phyloP scores from a whole-genome alignment of 2,329 filamentous ascomycete species.

The Simplicillium aogashimaense region DNA sequence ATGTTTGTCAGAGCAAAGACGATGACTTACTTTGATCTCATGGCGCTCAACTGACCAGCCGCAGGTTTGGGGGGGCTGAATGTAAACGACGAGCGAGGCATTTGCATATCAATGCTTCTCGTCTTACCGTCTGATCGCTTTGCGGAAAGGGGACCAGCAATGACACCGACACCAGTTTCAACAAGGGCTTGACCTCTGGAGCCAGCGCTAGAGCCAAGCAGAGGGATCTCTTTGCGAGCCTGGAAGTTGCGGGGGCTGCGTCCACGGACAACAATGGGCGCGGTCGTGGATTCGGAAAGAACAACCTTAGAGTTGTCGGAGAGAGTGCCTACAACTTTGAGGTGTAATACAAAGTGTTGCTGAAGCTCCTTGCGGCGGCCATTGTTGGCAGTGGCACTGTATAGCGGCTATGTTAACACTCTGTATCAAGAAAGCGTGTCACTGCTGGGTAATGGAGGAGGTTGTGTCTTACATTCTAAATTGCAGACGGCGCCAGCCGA shows the following conservation, averaged over 20 bases:
- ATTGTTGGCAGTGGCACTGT: constrained; percentile 87
- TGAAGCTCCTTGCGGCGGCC: constrained; percentile 89
- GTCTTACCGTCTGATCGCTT: constrained; percentile 46
- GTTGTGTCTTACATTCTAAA: constrained; percentile 61
- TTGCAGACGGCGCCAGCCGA: constrained; percentile 88
- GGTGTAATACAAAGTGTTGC: constrained; percentile 84
- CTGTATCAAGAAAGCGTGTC: neutral
- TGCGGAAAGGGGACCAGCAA: constrained; percentile 43
- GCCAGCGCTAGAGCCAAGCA: constrained; percentile 66
- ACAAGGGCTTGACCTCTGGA: constrained; percentile 67
- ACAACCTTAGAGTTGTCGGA: constrained; percentile 74
- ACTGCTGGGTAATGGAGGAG: neutral
- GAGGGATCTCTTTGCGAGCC: constrained; percentile 81
- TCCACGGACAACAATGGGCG: constrained; percentile 87
- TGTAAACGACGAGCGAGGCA: constrained; percentile 47
- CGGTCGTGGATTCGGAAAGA: constrained; percentile 75
- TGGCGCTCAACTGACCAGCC: constrained; percentile 37
- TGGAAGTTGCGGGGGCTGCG: constrained; percentile 93
- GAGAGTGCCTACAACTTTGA: constrained; percentile 78
- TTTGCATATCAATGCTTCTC: constrained; percentile 39
- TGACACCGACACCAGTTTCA: constrained; percentile 51
- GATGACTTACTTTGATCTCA: constrained; percentile 48
- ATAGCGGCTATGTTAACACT: too few relatives aligned
- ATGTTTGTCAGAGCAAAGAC: neutral
- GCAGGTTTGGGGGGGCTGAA: constrained; percentile 48